These are phyloP conservation scores for Blastobotrys indianensis DNA, from an alignment of 1,139 yeast species.

Conservation along the genomic window DNA sequence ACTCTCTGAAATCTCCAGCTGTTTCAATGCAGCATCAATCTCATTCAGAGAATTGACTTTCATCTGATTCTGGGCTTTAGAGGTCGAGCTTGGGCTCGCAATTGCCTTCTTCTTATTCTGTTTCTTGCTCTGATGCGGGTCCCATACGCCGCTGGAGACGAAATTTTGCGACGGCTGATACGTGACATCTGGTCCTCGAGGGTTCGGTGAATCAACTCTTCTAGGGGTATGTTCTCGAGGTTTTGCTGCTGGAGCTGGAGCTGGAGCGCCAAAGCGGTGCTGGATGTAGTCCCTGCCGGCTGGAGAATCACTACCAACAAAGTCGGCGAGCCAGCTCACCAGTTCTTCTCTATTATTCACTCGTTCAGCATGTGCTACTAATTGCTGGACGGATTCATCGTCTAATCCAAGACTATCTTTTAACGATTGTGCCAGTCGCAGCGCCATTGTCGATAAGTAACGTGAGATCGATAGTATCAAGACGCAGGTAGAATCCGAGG, in stretches of 20 bases:
- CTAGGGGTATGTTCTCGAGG: not conserved
- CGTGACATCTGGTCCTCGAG: slow-evolving; percentile 3
- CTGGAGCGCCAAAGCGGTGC: slow-evolving; percentile 1
- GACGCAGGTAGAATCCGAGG: not conserved
- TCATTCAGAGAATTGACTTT: slow-evolving; percentile 32
- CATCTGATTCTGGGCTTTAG: slow-evolving; percentile 17
- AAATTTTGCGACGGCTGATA: slow-evolving; percentile 1
- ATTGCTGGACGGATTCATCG: slow-evolving; percentile 11
- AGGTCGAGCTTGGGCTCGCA: slow-evolving; percentile 1
- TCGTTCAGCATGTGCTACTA: slow-evolving; percentile 12
- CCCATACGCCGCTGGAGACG: slow-evolving; percentile 22
- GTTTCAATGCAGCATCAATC: slow-evolving; percentile 31
- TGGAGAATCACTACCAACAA: slow-evolving; percentile 10
- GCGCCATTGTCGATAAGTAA: slow-evolving; percentile 1
- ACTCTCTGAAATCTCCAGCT: slow-evolving; percentile 28
- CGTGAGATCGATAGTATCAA: not conserved
- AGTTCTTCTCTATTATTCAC: slow-evolving; percentile 7
- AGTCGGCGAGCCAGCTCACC: slow-evolving; percentile 8
- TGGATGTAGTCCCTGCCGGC: slow-evolving; percentile 8
- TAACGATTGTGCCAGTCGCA: slow-evolving; percentile 1
- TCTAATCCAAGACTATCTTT: slow-evolving; percentile 10
- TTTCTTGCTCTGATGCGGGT: slow-evolving; percentile 11
- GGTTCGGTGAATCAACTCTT: not conserved
- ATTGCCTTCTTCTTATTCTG: slow-evolving; percentile 11
- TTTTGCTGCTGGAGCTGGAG: not conserved